phyloP scores from a whole-genome alignment of 345 rosid species.

The Ricinus communis region DNA sequence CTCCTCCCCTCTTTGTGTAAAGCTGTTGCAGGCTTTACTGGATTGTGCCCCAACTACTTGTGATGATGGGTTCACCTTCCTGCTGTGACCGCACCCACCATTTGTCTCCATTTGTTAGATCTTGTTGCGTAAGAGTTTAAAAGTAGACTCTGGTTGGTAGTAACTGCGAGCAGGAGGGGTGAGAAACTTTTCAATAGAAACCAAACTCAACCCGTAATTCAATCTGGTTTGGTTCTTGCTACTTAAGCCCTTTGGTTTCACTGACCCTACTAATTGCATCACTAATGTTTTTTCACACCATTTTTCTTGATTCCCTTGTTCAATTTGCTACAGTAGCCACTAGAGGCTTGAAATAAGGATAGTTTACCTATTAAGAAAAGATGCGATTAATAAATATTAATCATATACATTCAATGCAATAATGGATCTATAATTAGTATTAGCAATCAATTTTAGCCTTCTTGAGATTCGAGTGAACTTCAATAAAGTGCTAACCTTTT shows the following conservation, averaged over 20 bases:
- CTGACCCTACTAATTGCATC: no score
- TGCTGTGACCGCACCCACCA: neutral
- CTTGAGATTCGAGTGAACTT: no score
- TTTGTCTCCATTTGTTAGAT: neutral
- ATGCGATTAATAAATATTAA: neutral
- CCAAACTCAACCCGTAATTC: no score
- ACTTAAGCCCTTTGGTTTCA: no score
- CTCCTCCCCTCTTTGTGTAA: neutral
- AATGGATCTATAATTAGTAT: neutral
- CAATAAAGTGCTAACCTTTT: no score
- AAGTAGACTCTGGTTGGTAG: neutral
- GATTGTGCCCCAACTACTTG: slow-evolving; percentile 5
- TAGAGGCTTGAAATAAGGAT: neutral
- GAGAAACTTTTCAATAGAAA: no score
- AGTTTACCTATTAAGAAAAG: neutral
- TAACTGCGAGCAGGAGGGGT: no score
- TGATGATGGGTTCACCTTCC: neutral
- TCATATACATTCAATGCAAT: neutral
- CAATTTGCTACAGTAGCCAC: no score
- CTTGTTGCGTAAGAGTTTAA: slow-evolving; percentile 7
- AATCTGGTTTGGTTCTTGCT: no score
- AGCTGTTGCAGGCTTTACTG: neutral
- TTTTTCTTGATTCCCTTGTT: no score
- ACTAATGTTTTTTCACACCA: no score
- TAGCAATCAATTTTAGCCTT: neutral